phyloP scores from a whole-genome alignment of 208 protist genomes.

The Trypanosoma rangeli region DNA sequence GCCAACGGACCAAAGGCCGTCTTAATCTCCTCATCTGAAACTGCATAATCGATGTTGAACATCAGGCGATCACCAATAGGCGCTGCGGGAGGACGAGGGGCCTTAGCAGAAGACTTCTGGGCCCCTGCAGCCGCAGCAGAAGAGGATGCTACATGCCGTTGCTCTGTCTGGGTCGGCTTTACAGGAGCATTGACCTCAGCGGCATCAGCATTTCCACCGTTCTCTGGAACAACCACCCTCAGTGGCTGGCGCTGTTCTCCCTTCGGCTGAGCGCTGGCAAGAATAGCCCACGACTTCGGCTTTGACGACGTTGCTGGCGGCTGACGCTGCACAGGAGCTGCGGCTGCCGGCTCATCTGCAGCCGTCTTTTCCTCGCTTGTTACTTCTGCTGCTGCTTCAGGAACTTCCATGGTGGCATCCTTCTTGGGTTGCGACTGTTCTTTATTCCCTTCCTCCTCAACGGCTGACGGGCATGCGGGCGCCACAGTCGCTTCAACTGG shows the following conservation, averaged over 20 bases:
- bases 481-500: conserved; percentile 9
- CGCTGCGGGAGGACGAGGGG: conserved; percentile 22
- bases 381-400: conserved; percentile 21
- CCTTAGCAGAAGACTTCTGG: conserved; percentile 39
- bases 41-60: conserved; percentile 70
- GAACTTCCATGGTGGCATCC: neutral
- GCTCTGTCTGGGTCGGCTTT: conserved; percentile 14
- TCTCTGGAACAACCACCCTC: conserved; percentile 42
- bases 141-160: conserved; percentile 19
- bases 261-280: conserved; percentile 41
- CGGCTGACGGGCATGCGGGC: conserved; percentile 18
- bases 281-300: conserved; percentile 71
- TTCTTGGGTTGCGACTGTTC: conserved; percentile 3
- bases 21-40: conserved; percentile 84
- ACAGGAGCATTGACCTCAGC: conserved; percentile 32
- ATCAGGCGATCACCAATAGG: conserved; percentile 78
- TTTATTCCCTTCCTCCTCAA: conserved; percentile 3
- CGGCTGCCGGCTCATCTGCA: neutral
- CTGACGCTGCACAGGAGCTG: conserved; percentile 7
- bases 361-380: neutral
- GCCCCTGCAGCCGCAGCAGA: neutral
- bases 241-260: conserved; percentile 30
- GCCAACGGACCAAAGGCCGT: conserved; percentile 55
- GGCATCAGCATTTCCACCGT: conserved; percentile 24
- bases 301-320: conserved; percentile 21